Conservation (phyloP, 2,329 filamentous ascomycete species). For the Cyphellophora europaea region DNA sequence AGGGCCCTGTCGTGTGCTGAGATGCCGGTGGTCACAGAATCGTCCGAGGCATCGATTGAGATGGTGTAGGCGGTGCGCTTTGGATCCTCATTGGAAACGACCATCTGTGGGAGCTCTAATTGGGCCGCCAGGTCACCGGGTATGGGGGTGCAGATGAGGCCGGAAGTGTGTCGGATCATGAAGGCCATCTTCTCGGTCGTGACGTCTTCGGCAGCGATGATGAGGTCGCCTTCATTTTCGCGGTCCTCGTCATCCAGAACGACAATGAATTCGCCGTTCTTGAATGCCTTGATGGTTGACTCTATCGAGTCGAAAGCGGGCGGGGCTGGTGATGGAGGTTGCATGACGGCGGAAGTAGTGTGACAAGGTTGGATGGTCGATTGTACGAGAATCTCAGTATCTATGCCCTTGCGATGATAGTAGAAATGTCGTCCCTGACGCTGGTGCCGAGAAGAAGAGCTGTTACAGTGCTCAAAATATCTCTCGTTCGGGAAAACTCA, state of each 20-base stretch:
- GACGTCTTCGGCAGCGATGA: constrained; percentile 78
- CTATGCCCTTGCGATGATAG: too few relatives aligned
- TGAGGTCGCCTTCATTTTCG: constrained; percentile 97
- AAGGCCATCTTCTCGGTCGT: constrained; percentile 91
- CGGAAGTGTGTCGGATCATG: constrained; percentile 81
- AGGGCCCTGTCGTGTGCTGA: constrained; percentile 77
- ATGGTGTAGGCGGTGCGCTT: constrained; percentile 91
- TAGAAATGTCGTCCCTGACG: too few relatives aligned
- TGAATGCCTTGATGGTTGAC: constrained; percentile 22
- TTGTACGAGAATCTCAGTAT: too few relatives aligned
- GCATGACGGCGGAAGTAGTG: too few relatives aligned
- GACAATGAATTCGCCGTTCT: constrained; percentile 76
- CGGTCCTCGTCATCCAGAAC: constrained; percentile 86
- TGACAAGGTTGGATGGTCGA: too few relatives aligned
- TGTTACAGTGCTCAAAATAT: too few relatives aligned
- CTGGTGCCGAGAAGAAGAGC: too few relatives aligned
- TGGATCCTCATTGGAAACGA: constrained; percentile 63
- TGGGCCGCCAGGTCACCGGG: constrained; percentile 56
- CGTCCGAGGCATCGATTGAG: constrained; percentile 69
- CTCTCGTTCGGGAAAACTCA: too few relatives aligned
- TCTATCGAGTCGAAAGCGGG: constrained; percentile 23
- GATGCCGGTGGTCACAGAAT: constrained; percentile 77
- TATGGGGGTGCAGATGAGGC: constrained; percentile 84
- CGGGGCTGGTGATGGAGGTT: constrained; percentile 4
- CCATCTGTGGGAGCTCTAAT: constrained; percentile 85